These are phyloP conservation scores for Plasmodium berghei DNA, from an alignment of 169 alveolate species.

Conservation along the genomic window DNA sequence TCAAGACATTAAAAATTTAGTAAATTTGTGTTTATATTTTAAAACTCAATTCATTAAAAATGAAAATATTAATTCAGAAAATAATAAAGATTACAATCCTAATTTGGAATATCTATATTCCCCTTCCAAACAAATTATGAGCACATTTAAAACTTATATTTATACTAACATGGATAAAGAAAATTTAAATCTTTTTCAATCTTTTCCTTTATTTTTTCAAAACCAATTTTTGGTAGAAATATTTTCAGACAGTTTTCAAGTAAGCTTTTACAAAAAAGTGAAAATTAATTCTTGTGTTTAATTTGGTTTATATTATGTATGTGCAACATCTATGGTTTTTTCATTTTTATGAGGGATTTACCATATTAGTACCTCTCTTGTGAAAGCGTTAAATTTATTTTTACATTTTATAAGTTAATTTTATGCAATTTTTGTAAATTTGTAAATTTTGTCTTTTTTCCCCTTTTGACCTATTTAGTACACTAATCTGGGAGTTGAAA, in stretches of 20 bases:
- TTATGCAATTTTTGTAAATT: not conserved
- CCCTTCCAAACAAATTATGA: not conserved
- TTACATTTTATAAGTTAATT: not conserved
- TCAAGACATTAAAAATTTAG: constrained; percentile 91
- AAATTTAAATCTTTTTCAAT: not conserved
- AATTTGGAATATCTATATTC: not conserved
- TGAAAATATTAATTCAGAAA: no score
- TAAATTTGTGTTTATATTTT: constrained; percentile 82
- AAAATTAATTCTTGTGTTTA: not conserved
- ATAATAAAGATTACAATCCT: not conserved
- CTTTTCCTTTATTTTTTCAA: constrained; percentile 21
- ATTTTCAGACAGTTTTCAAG: not conserved
- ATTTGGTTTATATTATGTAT: not conserved
- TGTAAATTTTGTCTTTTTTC: not conserved
- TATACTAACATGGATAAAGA: constrained; percentile 88
- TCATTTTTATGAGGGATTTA: not conserved
- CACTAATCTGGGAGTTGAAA: constrained; percentile 16
- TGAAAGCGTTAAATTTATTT: not conserved
- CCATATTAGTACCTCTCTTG: not conserved
- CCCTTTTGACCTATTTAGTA: constrained; percentile 1
- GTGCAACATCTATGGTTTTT: not conserved
- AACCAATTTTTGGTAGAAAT: constrained; percentile 9
- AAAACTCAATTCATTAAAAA: constrained; percentile 85
- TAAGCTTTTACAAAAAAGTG: not conserved
- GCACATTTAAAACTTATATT: not conserved